These are phyloP conservation scores for Metarhizium rileyi DNA, from an alignment of 2,329 filamentous ascomycete genomes.

Conservation along the genomic window DNA sequence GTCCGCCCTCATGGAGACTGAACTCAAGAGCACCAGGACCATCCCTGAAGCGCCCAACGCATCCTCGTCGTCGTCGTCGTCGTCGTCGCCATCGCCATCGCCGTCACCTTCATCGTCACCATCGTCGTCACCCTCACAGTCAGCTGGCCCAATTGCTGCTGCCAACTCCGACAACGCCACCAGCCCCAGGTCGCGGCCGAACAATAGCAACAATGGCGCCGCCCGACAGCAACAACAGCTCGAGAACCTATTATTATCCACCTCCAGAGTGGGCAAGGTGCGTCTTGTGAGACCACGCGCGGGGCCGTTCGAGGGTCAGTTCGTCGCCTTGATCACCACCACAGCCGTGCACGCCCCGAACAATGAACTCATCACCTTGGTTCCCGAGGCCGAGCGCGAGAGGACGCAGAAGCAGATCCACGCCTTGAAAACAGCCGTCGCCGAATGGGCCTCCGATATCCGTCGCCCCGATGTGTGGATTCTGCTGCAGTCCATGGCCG, in stretches of 20 bases:
- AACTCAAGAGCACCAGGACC: not conserved
- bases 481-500: constrained; percentile 35
- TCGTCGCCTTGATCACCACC: constrained; percentile 37
- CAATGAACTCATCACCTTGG: constrained; percentile 20
- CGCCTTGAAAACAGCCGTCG: constrained; percentile 29
- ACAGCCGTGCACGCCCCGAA: constrained; percentile 8
- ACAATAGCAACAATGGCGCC: not conserved
- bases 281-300: constrained; percentile 37
- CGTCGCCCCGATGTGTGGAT: constrained; percentile 38
- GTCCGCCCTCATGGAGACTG: constrained; percentile 3
- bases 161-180: not conserved
- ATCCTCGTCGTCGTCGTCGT: constrained; percentile 2
- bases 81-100: not conserved
- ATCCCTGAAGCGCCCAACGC: not conserved
- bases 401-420: constrained; percentile 32
- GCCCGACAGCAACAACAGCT: constrained; percentile 7
- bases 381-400: constrained; percentile 25
- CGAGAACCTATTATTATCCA: constrained; percentile 30
- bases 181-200: not conserved
- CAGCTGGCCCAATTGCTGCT: not conserved
- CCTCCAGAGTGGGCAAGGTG: constrained; percentile 29
- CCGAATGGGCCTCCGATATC: constrained; percentile 21
- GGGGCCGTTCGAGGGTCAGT: constrained; percentile 39
- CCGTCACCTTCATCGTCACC: not conserved
- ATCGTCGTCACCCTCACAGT: not conserved